These are phyloP conservation scores for Syzygium malaccense DNA, from an alignment of 441 rosid genomes.

Conservation along the genomic window DNA sequence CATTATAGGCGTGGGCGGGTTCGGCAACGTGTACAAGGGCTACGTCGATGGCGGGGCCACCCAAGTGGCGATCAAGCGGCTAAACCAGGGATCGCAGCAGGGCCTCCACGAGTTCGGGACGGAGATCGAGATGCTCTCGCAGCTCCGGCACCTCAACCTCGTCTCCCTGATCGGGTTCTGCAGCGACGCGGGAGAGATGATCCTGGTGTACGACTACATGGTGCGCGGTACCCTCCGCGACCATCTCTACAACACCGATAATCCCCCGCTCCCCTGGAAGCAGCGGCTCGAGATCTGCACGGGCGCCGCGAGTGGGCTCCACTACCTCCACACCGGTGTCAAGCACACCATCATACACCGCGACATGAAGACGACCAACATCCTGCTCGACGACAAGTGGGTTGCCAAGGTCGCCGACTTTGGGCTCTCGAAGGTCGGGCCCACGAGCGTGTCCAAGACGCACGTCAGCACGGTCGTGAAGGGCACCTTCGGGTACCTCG, in stretches of 20 bases:
- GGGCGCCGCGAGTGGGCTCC: constrained; percentile 6
- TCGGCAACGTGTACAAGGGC: constrained; percentile 3
- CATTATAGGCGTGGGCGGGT: background rate
- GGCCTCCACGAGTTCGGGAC: constrained; percentile 7
- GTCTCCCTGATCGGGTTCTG: constrained; percentile 3
- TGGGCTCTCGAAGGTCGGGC: constrained; percentile 1
- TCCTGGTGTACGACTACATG: constrained; percentile 6
- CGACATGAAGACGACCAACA: constrained; percentile 7
- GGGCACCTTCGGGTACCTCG: constrained; percentile 8
- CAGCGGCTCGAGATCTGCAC: constrained; percentile 3
- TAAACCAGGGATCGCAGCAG: constrained; percentile 1
- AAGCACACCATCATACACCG: constrained; percentile 7
- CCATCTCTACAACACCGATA: background rate
- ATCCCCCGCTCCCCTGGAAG: constrained; percentile 5
- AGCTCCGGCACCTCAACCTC: constrained; percentile 6
- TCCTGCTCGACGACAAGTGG: constrained; percentile 2
- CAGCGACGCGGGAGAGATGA: background rate
- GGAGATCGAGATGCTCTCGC: constrained; percentile 8
- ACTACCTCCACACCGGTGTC: constrained; percentile 2
- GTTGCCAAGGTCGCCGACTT: constrained; percentile 8
- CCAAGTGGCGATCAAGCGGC: constrained; percentile 5
- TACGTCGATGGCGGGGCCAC: background rate
- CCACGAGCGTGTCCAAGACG: background rate
- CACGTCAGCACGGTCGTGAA: constrained; percentile 8
- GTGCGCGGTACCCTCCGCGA: constrained; percentile 2